Base-by-base conservation (phyloP, 129 eudicot genomes). In the Chrysanthemum seticuspe region DNA sequence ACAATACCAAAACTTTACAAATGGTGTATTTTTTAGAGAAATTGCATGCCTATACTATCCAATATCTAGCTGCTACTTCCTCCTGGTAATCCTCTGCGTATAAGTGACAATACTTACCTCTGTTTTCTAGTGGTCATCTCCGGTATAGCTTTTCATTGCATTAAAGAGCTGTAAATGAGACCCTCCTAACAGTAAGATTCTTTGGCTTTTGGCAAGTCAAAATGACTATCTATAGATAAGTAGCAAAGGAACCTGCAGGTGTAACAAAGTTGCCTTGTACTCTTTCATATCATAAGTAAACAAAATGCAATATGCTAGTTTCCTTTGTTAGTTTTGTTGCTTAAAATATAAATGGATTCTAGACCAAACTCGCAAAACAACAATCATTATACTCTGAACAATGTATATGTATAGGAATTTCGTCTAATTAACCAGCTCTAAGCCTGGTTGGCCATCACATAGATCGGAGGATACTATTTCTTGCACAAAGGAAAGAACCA, bases 201-300 rank as follows among this genome's bases (percentile, higher is more conserved):
- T 15, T 59, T 59, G 64, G 2, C 11, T 18, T 21, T 59, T 59
- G 34, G 2, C 34, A 13, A n/a, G 21, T 21, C 10, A 3, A 59
- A 8, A n/a, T 7, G 64, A 59, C 27, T 19, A 23, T 21, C 47
- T 16, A 67, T 67, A 13, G 6, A 21, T 13, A 13, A 23, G 6
- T 49, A 67, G 72, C 72, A 67, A 48, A 44, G 7, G 44, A 50
- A 16, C 56, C 14, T 48, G 72, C 58, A 49, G 72, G 19, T 49
- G 50, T 19, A 67, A 4, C n/a, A 49, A 67, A 67, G 59, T 67
- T 58, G 72, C 44, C 58, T 49, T 59, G 0, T 18, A 45, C 18
- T 18, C 55, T 65, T 65, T 23, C n/a, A 16, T 59, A 45, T 55
- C 61, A 55, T 55, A 55, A n/a, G 25, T 15, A 8, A 16, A 15